phyloP scores from a whole-genome alignment of 257 asterid species.

The Dorcoceras hygrometricum region DNA sequence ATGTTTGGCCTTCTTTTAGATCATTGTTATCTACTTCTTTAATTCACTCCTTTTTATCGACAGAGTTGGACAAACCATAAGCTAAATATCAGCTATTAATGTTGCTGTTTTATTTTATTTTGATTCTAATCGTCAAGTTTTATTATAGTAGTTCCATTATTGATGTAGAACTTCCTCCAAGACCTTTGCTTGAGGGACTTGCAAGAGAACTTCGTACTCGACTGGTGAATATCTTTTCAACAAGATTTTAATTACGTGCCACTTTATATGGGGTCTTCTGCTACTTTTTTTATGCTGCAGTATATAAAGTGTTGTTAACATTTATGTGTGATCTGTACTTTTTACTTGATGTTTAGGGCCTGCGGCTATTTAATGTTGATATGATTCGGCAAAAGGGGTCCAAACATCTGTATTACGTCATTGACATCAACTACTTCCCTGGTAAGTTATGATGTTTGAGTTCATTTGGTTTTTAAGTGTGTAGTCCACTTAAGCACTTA shows the following conservation, averaged over 20 bases:
- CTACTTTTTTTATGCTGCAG: neutral
- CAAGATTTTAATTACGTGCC: neutral
- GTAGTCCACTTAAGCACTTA: neutral
- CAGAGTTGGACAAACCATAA: constrained; percentile 1
- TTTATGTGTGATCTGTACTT: neutral
- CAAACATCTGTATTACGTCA: constrained; percentile 61
- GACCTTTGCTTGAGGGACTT: constrained; percentile 66
- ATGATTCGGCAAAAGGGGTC: constrained; percentile 77
- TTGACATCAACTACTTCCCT: constrained; percentile 91
- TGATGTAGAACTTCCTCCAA: constrained; percentile 69
- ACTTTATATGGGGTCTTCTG: neutral
- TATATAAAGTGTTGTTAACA: neutral
- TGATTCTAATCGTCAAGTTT: neutral
- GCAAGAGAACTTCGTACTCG: constrained; percentile 60
- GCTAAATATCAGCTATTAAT: neutral
- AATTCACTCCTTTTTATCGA: neutral
- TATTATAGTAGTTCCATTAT: constrained; percentile 14
- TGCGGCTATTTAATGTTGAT: constrained; percentile 74
- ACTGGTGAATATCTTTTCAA: constrained; percentile 39
- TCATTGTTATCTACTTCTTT: neutral
- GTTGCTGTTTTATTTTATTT: constrained; percentile 6
- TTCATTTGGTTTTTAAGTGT: neutral
- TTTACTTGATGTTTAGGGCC: constrained; percentile 48
- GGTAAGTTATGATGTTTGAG: constrained; percentile 40
- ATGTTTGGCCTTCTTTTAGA: constrained; percentile 13